Evolutionary conservation across 2,329 filamentous ascomycete species (phyloP), one percentile per base, ranked within the genome.

Genomic region (Colletotrichum magnum): DNA sequence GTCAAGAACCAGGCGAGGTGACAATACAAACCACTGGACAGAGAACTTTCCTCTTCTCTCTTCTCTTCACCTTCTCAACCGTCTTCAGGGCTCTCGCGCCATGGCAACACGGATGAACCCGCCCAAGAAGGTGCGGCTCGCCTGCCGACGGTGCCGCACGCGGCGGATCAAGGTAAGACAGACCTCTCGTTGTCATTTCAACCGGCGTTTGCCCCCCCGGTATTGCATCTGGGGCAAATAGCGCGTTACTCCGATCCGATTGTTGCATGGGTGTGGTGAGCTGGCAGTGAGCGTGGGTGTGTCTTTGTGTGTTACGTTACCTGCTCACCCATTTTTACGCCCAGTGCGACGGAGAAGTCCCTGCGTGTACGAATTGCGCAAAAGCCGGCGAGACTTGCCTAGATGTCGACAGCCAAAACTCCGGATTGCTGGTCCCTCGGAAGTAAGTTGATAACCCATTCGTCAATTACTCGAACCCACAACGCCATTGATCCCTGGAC

Each of bases 341-440:
- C 21, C 45, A 81, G 78, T 81, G 79, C 50, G 80, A 82, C 71
- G 79, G 80, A 6, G 73, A 78, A 54, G 74, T 78, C 26, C 79
- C 80, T 13, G 79, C 79, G 0, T 81, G 79, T 64, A 75, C 74
- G 9, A 81, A 81, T 57, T 82, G 80, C 39, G 72, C 78, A 12
- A 80, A 79, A 51, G 77, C 79, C 26, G 75, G 74, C 2, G 74
- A 77, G 13, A 63, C 73, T 4, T 82, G 80, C 64, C 72, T 82
- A 1, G 79, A 82, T 58, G 79, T 82, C 1, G 79, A 82, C 65
- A 74, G 75, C 16, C 79, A 77, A 39, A 80, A 81, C 62, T 77
- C 77, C 5, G 73, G 76, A 2, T 39, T 79, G 18, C 73, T 75
- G 4, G 77, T 82, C 7, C 76, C 79, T 6, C 76, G 80, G 57